Evolutionary conservation across 2,329 filamentous ascomycete genomes (phyloP), one percentile per base, ranked within the genome.

Genomic region (Macroventuria anomochaeta): DNA sequence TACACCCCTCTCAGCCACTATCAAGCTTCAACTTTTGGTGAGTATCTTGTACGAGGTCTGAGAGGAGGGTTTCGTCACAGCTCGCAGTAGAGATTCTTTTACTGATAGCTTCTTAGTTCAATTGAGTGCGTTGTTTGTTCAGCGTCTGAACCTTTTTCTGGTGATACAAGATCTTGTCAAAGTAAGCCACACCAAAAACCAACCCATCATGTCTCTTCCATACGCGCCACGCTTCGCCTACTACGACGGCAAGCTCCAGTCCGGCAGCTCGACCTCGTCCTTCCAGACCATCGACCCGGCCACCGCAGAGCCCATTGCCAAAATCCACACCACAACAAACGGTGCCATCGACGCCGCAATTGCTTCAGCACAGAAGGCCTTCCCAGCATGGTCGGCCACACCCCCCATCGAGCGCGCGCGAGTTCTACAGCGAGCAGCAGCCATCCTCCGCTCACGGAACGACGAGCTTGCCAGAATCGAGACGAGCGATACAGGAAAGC

Each of bases 401-500:
- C 85, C 91, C 2, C 81, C 88, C n/a, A 80, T 89, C 56, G 84
- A 85, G 66, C 89, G 91, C 52, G 86, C 90, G 1, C 86, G 89
- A 52, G 88, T 96, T 63, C 85, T 96, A 8, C 88, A 91, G 25
- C 86, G 85, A 70, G 91, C 91, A 2, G 91, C 89, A 15, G 77
- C 84, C 39, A 76, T 96, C 12, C 81, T 96, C 11, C 88, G 91
- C 39, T 77, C 85, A 59, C 85, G 87, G 59, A 96, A 96, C 74
- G 89, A 96, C 68, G 85, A 87, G 51, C 87, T 96, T 34, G 91
- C 91, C 43, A 82, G 82, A 51, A 80, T 91, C 50, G 91, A 96
- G 77, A 96, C 91, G 2, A 81, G 88, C 67, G 91, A 96, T 74
- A 96, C 91, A 0, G 91, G 92, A 70, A 96, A 96, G 75, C 85